These are phyloP conservation scores for Anthracocystis panici-leucophaei DNA, from an alignment of 1,284 basidiomycete genomes.

Conservation along the genomic window DNA sequence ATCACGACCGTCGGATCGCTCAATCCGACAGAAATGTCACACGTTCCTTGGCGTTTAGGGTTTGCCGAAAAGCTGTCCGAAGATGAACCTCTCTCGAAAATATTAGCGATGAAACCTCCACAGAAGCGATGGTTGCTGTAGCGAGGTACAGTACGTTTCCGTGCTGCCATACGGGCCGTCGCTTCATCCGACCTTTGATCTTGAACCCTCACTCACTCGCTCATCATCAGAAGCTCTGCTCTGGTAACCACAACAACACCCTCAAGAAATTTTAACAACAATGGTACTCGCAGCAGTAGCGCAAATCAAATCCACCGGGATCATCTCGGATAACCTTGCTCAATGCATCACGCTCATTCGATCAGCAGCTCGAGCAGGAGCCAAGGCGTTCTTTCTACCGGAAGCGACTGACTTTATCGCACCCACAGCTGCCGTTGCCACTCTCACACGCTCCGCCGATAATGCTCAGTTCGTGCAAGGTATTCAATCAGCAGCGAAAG, in stretches of 20 bases:
- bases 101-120: slow-evolving; percentile 5
- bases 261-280: not conserved
- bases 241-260: not conserved
- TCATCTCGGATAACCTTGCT: slow-evolving; percentile 61
- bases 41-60: too few species aligned
- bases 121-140: not conserved
- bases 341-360: slow-evolving; percentile 65
- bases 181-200: not conserved
- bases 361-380: slow-evolving; percentile 66
- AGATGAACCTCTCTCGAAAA: too few species aligned
- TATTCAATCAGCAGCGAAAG: slow-evolving; percentile 69
- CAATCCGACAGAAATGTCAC: too few species aligned
- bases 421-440: slow-evolving; percentile 61
- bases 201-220: too few species aligned
- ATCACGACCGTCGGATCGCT: too few species aligned
- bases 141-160: too few species aligned
- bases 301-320: slow-evolving; percentile 59
- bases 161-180: not conserved
- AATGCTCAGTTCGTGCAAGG: slow-evolving; percentile 66
- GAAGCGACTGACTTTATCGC: slow-evolving; percentile 74
- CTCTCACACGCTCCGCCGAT: slow-evolving; percentile 60
- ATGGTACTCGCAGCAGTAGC: slow-evolving; percentile 65
- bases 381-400: slow-evolving; percentile 72
- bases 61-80: not conserved
- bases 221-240: slow-evolving; percentile 2